Base-by-base conservation (phyloP, 495 filamentous ascomycete species). In the Hypoxylon subgilvum region DNA sequence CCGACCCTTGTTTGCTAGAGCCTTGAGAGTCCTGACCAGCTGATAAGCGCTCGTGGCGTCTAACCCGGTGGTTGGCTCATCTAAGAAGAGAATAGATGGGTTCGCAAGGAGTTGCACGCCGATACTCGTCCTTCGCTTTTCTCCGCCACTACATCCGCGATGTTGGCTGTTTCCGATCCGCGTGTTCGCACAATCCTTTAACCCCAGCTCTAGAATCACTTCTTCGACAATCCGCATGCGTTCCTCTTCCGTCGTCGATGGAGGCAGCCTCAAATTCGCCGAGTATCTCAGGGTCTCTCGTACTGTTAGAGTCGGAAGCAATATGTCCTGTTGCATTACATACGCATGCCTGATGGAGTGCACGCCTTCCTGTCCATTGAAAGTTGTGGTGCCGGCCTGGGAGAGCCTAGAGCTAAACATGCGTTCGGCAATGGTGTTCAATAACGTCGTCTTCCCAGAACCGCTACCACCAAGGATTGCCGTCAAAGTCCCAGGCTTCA, bases 21-120 rank as follows among this genome's bases (percentile, higher is more conserved):
- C 67, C 65, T 90, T 90, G 16, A 91, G 66, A 1, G 87, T 90
- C 25, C 81, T 72, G 1, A 90, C 78, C 4, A 91, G 77, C 53
- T 90, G 86, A 57, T 81, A 90, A n/a, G 88, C 88, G 57, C 83
- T 88, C 9, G 86, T 87, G 6, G 88, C 85, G 72, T 91, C 88
- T 8, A 90, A 73, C 0, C 87, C 88, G 5, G 88, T 90, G 0
- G 88, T 91, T 0, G 88, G 87, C 59, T 91, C 88, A 48, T 91
- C 88, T 10, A 88, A 77, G 61, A 90, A 91, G 6, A 91, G 63
- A 5, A 91, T 81, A 10, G 85, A 89, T 2, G 88, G 88, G 61
- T 90, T 91, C 1, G 87, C 80, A 23, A 91, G 74, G 49, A 90
- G 76, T 69, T 90, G 88, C 17, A 91, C 87, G 8, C 87, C 88